Evolutionary conservation across 148 eudicot species (phyloP).

Genomic region (Arctostaphylos glauca): DNA sequence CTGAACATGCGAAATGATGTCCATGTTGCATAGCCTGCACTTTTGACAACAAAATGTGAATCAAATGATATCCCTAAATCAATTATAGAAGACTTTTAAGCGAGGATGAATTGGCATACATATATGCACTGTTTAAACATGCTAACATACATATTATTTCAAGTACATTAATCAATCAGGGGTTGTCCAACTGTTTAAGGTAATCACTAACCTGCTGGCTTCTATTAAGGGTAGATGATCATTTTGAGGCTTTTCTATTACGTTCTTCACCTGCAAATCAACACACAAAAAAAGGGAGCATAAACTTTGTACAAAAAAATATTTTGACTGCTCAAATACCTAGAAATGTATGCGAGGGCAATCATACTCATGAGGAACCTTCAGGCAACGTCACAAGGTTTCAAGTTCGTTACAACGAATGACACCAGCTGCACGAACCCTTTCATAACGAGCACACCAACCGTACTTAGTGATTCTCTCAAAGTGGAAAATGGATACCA

Average conservation of each 20-base stretch:
- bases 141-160: background rate
- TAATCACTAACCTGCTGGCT: slow-evolving; percentile 79
- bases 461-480: background rate
- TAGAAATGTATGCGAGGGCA: background rate
- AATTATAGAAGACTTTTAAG: background rate
- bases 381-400: background rate
- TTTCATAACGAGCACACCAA: background rate
- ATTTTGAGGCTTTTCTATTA: slow-evolving; percentile 90
- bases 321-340: background rate
- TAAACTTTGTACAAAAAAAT: background rate
- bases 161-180: background rate
- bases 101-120: background rate
- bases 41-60: slow-evolving; percentile 14
- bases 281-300: background rate
- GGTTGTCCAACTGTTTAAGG: background rate
- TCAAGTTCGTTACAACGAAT: background rate
- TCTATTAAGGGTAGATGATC: slow-evolving; percentile 91
- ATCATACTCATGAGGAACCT: background rate
- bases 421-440: slow-evolving; percentile 5
- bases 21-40: slow-evolving; percentile 96
- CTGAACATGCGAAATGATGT: slow-evolving; percentile 90
- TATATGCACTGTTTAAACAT: background rate
- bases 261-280: slow-evolving; percentile 78
- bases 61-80: background rate
- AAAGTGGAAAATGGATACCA: background rate